Conservation (phyloP, 1,139 yeast species). For the Hyphopichia buzzinii region DNA sequence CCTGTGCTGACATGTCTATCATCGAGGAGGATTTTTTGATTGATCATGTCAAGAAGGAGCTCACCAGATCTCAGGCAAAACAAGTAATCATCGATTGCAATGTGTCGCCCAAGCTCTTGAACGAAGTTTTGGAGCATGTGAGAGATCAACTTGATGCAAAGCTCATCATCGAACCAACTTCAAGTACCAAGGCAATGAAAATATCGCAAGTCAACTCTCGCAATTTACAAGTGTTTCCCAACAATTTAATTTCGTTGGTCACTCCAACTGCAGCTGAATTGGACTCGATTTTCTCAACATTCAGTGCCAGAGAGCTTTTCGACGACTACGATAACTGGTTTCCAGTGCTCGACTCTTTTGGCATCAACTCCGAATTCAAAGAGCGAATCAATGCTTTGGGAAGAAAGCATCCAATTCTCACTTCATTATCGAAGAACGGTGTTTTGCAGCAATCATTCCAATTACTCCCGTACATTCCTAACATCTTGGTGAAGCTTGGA, state of each 20-base stretch:
- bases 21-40: slow-evolving; percentile 48
- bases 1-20: slow-evolving; percentile 83
- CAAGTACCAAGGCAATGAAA: slow-evolving; percentile 54
- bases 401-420: slow-evolving; percentile 18
- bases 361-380: slow-evolving; percentile 48
- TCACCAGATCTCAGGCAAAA: slow-evolving; percentile 34
- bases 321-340: slow-evolving; percentile 71
- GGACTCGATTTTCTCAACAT: slow-evolving; percentile 48
- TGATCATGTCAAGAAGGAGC: slow-evolving; percentile 35
- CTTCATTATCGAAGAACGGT: slow-evolving; percentile 43
- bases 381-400: slow-evolving; percentile 33
- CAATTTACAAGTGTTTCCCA: slow-evolving; percentile 27
- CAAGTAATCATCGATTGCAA: slow-evolving; percentile 69
- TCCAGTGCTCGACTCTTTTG: slow-evolving; percentile 62
- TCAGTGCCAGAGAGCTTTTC: slow-evolving; percentile 49
- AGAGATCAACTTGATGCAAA: slow-evolving; percentile 18
- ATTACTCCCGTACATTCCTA: slow-evolving; percentile 71
- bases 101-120: slow-evolving; percentile 44
- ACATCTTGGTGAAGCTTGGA: slow-evolving; percentile 67
- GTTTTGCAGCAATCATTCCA: slow-evolving; percentile 67
- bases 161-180: slow-evolving; percentile 75
- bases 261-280: slow-evolving; percentile 75
- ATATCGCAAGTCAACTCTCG: slow-evolving; percentile 22
- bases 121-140: slow-evolving; percentile 30
- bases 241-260: slow-evolving; percentile 37